Conservation (phyloP, 352 stramenopile genomes). For the Chrysophaeum taylorii region DNA sequence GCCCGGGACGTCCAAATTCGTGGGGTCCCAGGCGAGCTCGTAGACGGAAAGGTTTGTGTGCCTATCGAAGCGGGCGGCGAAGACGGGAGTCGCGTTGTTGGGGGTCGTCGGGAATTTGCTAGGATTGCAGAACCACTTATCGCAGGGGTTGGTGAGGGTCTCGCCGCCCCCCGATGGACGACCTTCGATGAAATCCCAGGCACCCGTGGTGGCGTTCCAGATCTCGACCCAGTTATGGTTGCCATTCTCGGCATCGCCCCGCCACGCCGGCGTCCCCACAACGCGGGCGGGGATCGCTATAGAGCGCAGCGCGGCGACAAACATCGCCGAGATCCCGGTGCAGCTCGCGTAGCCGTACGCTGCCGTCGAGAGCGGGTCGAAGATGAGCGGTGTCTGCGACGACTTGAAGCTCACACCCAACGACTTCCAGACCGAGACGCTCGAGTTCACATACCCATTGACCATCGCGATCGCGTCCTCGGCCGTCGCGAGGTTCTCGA, state of each 20-base stretch:
- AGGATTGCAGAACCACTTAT: slow-evolving; percentile 50
- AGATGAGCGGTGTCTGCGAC: slow-evolving; percentile 47
- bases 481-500: slow-evolving; percentile 7
- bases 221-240: slow-evolving; percentile 69
- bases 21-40: slow-evolving; percentile 48
- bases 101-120: slow-evolving; percentile 30
- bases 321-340: slow-evolving; percentile 48
- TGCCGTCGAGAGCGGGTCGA: slow-evolving; percentile 48
- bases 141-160: slow-evolving; percentile 45
- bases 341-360: slow-evolving; percentile 49
- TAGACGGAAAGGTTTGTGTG: slow-evolving; percentile 24
- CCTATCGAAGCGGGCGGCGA: background rate
- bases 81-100: background rate
- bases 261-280: slow-evolving; percentile 51
- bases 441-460: slow-evolving; percentile 38
- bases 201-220: slow-evolving; percentile 25
- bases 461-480: slow-evolving; percentile 6
- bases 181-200: slow-evolving; percentile 56
- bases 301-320: slow-evolving; percentile 42
- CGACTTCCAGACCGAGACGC: slow-evolving; percentile 37
- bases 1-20: slow-evolving; percentile 38
- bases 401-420: slow-evolving; percentile 39
- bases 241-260: slow-evolving; percentile 39
- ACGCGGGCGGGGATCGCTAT: slow-evolving; percentile 46
- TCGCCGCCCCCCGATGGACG: slow-evolving; percentile 37